Base-by-base conservation (phyloP, 257 asterid genomes). In the Cruciata laevipes region DNA sequence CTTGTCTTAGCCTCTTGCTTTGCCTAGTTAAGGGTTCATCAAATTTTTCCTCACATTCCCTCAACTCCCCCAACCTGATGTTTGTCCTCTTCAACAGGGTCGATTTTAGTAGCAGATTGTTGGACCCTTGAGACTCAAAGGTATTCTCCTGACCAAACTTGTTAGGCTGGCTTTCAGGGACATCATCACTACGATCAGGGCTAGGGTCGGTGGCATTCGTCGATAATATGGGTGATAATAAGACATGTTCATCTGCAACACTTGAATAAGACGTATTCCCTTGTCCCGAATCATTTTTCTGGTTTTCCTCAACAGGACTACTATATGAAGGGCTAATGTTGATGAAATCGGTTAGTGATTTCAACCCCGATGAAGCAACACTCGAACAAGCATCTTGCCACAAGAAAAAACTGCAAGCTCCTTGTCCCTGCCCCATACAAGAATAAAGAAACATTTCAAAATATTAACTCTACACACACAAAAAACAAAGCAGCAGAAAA, bases 341-440 rank as follows among this genome's bases (percentile, higher is more conserved):
- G 59, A 60, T 12, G 30, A 65, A 63, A 20, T 32, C 30, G 60
- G 33, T 59, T 30, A 18, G 24, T 31, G 72, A 61, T 38, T 7
- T 63, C 65, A 11, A 62, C 37, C 44, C 17, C 5, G 6, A 23
- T 35, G 66, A 67, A 24, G 60, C 61, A 69, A 18, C 21, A 61
- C 1, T 70, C 72, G 57, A 61, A 2, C 77, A 66, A 74, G 71
- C 87, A 53, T 83, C 92, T 61, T 81, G 69, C 84, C 82, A 81
- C 61, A 72, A 69, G 64, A 66, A 74, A 72, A 57, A 83, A 52
- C 83, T 86, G 73, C 92, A 86, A 7, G 84, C 79, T 68, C 87
- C 92, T 72, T 86, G 80, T 25, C 83, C 92, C 92, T 83, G 81
- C 31, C 30, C 5, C 13, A 53, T 53, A 13, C 25, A 55, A 53